Conservation (phyloP, 1,139 yeast species). For the Sugiyamaella grinbergsii region DNA sequence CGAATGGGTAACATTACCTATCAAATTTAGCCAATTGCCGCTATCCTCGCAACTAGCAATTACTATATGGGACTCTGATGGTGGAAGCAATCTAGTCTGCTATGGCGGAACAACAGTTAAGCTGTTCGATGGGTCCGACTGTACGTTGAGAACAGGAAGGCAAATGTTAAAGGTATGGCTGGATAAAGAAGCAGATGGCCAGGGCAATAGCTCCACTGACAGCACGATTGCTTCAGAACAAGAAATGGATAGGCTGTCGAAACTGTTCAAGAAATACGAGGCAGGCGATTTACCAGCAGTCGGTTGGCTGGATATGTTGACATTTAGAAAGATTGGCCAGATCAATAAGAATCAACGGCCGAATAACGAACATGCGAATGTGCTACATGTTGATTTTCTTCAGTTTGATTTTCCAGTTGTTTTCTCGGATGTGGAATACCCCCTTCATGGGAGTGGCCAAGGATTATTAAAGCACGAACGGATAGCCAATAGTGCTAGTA, state of each 20-base stretch:
- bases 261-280: constrained; percentile 62
- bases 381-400: constrained; percentile 68
- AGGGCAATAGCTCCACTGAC: constrained; percentile 37
- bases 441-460: constrained; percentile 27
- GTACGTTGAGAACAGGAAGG: constrained; percentile 58
- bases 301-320: constrained; percentile 76
- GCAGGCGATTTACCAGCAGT: constrained; percentile 63
- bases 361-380: constrained; percentile 42
- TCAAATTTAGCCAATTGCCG: constrained; percentile 68
- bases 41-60: constrained; percentile 61
- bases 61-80: constrained; percentile 65
- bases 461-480: constrained; percentile 2
- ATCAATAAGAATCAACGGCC: constrained; percentile 40
- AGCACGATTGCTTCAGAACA: constrained; percentile 35
- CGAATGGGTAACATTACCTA: constrained; percentile 70
- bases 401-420: constrained; percentile 81
- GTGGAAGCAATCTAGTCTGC: constrained; percentile 53
- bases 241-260: constrained; percentile 51
- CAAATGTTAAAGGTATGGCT: constrained; percentile 53
- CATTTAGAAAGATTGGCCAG: constrained; percentile 59
- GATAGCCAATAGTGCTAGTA: background rate
- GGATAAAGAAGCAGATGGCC: constrained; percentile 43
- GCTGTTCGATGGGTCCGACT: constrained; percentile 55
- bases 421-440: constrained; percentile 60
- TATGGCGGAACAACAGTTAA: constrained; percentile 61